Percentiles rank a stretch among this genome's conserved stretches.
phyloP scores from a whole-genome alignment of 352 stramenopile genomes.

The Phytophthora sansomeana region DNA sequence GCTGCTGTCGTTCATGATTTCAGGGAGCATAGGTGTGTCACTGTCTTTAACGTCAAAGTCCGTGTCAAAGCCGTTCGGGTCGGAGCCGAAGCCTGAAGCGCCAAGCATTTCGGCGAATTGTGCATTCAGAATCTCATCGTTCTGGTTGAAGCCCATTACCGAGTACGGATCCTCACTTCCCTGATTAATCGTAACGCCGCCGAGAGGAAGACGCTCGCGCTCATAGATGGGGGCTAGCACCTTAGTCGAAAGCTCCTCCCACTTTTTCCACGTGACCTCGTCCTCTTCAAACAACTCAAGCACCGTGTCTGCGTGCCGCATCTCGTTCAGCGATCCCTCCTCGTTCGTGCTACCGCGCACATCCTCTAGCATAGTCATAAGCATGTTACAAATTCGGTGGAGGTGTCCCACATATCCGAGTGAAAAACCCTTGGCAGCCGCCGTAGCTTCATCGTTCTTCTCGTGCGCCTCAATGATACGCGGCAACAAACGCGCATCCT shows the following conservation, averaged over 20 bases:
- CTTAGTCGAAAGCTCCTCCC: slow-evolving; percentile 77
- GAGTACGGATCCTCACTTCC: slow-evolving; percentile 75
- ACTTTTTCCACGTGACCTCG: slow-evolving; percentile 75
- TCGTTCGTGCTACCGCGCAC: slow-evolving; percentile 70
- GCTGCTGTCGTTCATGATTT: slow-evolving; percentile 91
- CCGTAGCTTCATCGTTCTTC: slow-evolving; percentile 75
- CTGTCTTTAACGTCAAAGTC: slow-evolving; percentile 78
- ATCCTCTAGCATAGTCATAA: slow-evolving; percentile 83
- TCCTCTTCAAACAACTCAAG: slow-evolving; percentile 85
- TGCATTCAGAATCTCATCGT: slow-evolving; percentile 78
- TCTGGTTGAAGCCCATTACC: slow-evolving; percentile 79
- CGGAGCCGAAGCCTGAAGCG: slow-evolving; percentile 65
- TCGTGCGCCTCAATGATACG: slow-evolving; percentile 83
- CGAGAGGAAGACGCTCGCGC: slow-evolving; percentile 78
- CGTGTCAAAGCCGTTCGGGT: slow-evolving; percentile 68
- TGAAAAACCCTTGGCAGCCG: slow-evolving; percentile 68
- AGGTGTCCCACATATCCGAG: slow-evolving; percentile 86
- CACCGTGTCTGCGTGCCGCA: slow-evolving; percentile 84
- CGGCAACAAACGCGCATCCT: slow-evolving; percentile 70
- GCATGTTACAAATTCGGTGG: slow-evolving; percentile 88
- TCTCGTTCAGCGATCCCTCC: slow-evolving; percentile 78
- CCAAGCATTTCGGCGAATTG: slow-evolving; percentile 88
- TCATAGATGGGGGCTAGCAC: slow-evolving; percentile 83
- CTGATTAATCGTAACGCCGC: slow-evolving; percentile 63
- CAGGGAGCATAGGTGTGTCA: slow-evolving; percentile 80